Percentiles rank a stretch among this genome's conserved stretches.
phyloP scores from a whole-genome alignment of 352 stramenopile species.

The Pythium plurisporium region DNA sequence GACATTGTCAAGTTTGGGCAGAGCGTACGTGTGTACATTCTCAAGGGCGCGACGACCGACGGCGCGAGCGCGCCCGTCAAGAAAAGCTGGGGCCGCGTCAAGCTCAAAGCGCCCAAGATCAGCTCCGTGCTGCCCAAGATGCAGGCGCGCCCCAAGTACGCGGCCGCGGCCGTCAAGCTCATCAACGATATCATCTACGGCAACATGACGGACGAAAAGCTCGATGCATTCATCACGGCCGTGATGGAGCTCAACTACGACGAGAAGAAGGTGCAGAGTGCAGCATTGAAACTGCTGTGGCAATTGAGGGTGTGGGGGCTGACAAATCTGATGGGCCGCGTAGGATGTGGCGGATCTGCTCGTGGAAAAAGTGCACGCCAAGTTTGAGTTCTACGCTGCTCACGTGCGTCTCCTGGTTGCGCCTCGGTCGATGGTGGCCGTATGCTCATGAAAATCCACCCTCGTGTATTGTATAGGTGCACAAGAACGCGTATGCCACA shows the following conservation, averaged over 20 bases:
- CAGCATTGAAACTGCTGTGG: too few species aligned
- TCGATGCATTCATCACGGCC: conserved; percentile 57
- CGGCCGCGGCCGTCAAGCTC: conserved; percentile 59
- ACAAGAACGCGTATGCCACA: conserved; percentile 68
- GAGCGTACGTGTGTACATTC: conserved; percentile 79
- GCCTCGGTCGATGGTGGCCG: too few species aligned
- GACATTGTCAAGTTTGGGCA: conserved; percentile 86
- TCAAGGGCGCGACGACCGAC: conserved; percentile 64
- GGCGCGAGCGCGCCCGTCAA: conserved; percentile 70
- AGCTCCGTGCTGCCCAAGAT: conserved; percentile 67
- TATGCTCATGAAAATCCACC: too few species aligned
- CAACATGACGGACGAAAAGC: conserved; percentile 65
- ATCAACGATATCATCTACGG: conserved; percentile 84
- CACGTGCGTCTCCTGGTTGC: conserved; percentile 34
- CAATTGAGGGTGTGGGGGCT: too few species aligned
- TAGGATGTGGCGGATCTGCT: conserved; percentile 75
- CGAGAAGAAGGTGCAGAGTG: conserved; percentile 64
- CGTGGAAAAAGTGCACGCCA: conserved; percentile 81
- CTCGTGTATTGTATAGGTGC: conserved; percentile 39
- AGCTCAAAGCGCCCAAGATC: conserved; percentile 72
- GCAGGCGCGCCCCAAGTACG: conserved; percentile 51
- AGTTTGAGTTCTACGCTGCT: conserved; percentile 77
- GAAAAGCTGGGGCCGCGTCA: conserved; percentile 74
- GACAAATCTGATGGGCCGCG: too few species aligned
- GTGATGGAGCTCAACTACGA: conserved; percentile 70